A percentile compares a stretch with the other conserved stretches of the same genome.
Evolutionary conservation across 1,139 yeast genomes (phyloP).

Genomic region (Pichia inconspicua): DNA sequence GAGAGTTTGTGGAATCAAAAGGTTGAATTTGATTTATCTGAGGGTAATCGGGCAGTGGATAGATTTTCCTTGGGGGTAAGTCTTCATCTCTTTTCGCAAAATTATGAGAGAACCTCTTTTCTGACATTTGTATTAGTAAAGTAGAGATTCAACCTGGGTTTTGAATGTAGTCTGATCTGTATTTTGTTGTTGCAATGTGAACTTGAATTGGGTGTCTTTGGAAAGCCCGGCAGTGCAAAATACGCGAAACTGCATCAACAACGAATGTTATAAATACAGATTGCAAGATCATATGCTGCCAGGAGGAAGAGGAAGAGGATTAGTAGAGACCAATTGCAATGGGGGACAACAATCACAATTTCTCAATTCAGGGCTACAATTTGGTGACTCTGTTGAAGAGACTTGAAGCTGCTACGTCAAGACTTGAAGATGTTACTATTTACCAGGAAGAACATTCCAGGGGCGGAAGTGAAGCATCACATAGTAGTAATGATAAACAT

Average conservation of each 20-base stretch:
- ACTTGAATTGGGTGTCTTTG: too few species aligned
- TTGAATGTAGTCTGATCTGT: too few species aligned
- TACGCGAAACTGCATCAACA: too few species aligned
- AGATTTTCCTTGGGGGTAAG: conserved; percentile 43
- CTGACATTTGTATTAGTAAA: neutral
- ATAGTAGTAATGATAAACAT: neutral
- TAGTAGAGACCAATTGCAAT: neutral
- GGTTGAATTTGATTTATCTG: conserved; percentile 49
- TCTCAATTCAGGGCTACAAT: conserved; percentile 71
- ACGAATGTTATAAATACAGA: too few species aligned
- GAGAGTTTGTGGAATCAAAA: conserved; percentile 26
- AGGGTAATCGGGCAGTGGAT: conserved; percentile 34
- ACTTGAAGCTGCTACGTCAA: conserved; percentile 87
- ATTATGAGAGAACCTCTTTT: conserved; percentile 11
- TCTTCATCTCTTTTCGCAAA: conserved; percentile 14
- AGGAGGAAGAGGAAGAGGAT: too few species aligned
- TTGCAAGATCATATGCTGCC: too few species aligned
- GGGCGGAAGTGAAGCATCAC: conserved; percentile 7
- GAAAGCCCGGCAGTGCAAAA: too few species aligned
- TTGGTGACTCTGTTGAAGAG: conserved; percentile 70
- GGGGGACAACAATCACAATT: conserved; percentile 23
- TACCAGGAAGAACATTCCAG: conserved; percentile 52
- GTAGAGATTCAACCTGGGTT: neutral
- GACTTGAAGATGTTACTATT: conserved; percentile 82
- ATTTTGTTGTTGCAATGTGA: too few species aligned